A percentile compares a stretch with the other conserved stretches of the same genome.
phyloP scores from a whole-genome alignment of 2,329 filamentous ascomycete genomes.

The Lizonia empirigonia region DNA sequence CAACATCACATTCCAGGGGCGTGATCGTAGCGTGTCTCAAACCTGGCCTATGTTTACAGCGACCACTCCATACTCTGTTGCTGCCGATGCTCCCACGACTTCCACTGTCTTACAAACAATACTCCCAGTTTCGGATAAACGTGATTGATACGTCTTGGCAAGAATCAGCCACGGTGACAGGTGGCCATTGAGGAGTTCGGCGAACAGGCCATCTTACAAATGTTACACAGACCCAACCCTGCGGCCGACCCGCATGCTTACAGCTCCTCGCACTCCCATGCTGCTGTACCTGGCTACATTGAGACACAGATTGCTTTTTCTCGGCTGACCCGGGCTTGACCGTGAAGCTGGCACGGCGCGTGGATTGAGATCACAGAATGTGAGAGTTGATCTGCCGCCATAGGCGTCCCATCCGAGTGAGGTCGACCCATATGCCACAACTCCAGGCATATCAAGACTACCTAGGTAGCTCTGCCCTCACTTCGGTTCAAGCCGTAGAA shows the following conservation, averaged over 20 bases:
- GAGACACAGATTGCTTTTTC: conserved; percentile 13
- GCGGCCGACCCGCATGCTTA: conserved; percentile 22
- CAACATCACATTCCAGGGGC: conserved; percentile 10
- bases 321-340: conserved; percentile 12
- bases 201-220: conserved; percentile 6
- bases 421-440: conserved; percentile 6
- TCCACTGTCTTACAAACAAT: conserved; percentile 2
- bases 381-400: conserved; percentile 4
- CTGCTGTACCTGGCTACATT: conserved; percentile 16
- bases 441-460: conserved; percentile 18
- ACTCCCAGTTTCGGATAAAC: conserved; percentile 1
- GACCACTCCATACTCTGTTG: not conserved
- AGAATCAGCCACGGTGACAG: conserved; percentile 7
- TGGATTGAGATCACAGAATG: conserved; percentile 3
- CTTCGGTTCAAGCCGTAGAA: conserved; percentile 5
- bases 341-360: conserved; percentile 6
- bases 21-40: conserved; percentile 2
- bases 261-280: conserved; percentile 12
- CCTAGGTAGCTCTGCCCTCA: conserved; percentile 16
- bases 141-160: not conserved
- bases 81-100: conserved; percentile 1
- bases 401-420: conserved; percentile 9
- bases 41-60: not conserved
- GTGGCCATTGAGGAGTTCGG: conserved; percentile 5
- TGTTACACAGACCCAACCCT: conserved; percentile 22